Conservation (phyloP, 2,329 filamentous ascomycete genomes). For the Teratosphaeria epicoccoides region DNA sequence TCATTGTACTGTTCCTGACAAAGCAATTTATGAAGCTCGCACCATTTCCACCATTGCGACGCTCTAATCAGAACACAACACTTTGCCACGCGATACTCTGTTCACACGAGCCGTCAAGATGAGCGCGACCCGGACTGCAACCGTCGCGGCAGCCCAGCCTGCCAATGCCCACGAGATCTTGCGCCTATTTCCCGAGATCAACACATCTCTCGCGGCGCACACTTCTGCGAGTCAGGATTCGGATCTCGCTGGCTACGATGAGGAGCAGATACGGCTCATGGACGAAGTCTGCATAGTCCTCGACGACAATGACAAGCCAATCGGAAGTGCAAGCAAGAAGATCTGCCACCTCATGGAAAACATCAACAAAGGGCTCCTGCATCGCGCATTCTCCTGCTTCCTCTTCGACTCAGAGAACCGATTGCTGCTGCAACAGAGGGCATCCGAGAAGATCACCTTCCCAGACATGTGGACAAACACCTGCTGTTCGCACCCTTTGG, state of each 20-base stretch:
- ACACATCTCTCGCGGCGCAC: slow-evolving; percentile 47
- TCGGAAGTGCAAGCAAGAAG: slow-evolving; percentile 97
- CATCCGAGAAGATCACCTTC: slow-evolving; percentile 95
- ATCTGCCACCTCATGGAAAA: slow-evolving; percentile 98
- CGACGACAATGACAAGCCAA: slow-evolving; percentile 82
- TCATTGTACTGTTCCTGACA: not conserved
- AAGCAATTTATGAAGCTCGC: slow-evolving; percentile 2
- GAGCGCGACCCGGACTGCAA: slow-evolving; percentile 23
- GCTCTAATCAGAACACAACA: not conserved
- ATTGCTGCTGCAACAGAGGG: slow-evolving; percentile 88
- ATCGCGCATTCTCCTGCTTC: slow-evolving; percentile 96
- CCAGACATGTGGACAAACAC: slow-evolving; percentile 99
- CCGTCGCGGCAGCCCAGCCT: slow-evolving; percentile 23
- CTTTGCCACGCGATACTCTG: not conserved
- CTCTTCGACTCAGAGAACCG: slow-evolving; percentile 92
- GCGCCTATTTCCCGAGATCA: slow-evolving; percentile 75
- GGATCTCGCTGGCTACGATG: slow-evolving; percentile 84
- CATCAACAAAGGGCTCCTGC: slow-evolving; percentile 88
- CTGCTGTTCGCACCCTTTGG: slow-evolving; percentile 94
- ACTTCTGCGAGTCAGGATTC: slow-evolving; percentile 44
- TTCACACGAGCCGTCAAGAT: slow-evolving; percentile 9
- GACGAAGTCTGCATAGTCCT: slow-evolving; percentile 97
- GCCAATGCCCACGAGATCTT: slow-evolving; percentile 76
- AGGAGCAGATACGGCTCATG: slow-evolving; percentile 96
- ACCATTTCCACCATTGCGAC: slow-evolving; percentile 5